Evolutionary conservation across 2,329 filamentous ascomycete species (phyloP), one percentile per base, ranked within the genome.

Genomic region (Penicillium digitatum): DNA sequence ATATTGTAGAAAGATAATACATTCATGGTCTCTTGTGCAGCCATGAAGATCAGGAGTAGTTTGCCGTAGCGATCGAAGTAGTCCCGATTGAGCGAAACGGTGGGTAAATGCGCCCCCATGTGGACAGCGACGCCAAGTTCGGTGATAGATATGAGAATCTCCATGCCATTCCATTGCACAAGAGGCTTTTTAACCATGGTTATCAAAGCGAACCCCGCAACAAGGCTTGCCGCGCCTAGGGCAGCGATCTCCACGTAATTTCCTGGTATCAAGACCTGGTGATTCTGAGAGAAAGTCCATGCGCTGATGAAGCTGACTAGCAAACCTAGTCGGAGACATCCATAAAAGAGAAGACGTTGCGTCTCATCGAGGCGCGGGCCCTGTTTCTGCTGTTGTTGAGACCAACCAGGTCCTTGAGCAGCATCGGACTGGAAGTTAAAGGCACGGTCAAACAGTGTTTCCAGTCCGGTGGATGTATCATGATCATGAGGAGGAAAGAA

Each of bases 401-500:
- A 56, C 61, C 64, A 66, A 8, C 60, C 49, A 26, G 58, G 53
- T 26, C 62, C 59, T 1, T 60, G 62, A 6, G 60, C 61, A 35
- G 72, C 64, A 43, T 69, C 66, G 14, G 69, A 57, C 45, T 69
- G 62, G 52, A 70, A 66, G 63, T 73, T 75, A 52, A 79, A 79
- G 4, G 76, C 70, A 27, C 68, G 68, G 45, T 77, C 74, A 62
- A 80, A 79, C 24, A 79, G 61, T 38, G 65, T 71, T 61, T 80
- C 78, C 11, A 80, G 62, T 8, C 77, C 77, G 26, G 77, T 79
- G 26, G 76, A 74, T 20, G 71, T 68, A 43, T 66, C 64, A 57
- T 72, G 66, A 54, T 78, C 74, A 55, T 70, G 68, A 37, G 61
- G 64, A 5, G 75, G 73, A 48, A 79, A 79, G 62, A 79, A 79